These are phyloP conservation scores for Senecio squalidus DNA, from an alignment of 140 eudicot species.

Conservation along the genomic window DNA sequence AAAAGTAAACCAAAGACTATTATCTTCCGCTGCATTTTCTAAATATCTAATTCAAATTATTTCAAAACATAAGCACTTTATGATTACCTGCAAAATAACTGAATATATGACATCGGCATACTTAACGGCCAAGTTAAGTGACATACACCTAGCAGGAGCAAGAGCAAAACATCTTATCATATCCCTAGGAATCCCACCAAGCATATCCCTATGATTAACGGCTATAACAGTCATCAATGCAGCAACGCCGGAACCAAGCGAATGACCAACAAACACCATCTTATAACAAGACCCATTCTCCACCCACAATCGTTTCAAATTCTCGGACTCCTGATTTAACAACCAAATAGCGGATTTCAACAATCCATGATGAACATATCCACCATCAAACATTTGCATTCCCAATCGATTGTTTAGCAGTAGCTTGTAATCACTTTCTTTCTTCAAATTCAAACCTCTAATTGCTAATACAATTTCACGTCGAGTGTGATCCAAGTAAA, in stretches of 20 bases:
- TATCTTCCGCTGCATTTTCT: too few species aligned
- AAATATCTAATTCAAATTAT: too few species aligned
- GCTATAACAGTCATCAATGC: conserved; percentile 56
- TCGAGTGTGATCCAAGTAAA: conserved; percentile 53
- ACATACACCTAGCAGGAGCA: conserved; percentile 55
- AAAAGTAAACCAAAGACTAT: too few species aligned
- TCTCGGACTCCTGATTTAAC: conserved; percentile 53
- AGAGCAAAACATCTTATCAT: conserved; percentile 35
- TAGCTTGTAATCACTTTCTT: conserved; percentile 54
- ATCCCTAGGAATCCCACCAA: conserved; percentile 42
- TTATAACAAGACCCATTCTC: conserved; percentile 50
- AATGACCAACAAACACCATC: conserved; percentile 79
- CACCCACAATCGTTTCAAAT: conserved; percentile 43
- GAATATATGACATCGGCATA: conserved; percentile 55
- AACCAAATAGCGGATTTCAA: conserved; percentile 72
- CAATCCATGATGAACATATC: conserved; percentile 76
- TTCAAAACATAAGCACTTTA: too few species aligned
- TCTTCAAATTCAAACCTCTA: conserved; percentile 57
- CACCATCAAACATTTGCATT: conserved; percentile 72
- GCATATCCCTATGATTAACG: conserved; percentile 37
- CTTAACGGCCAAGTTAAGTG: conserved; percentile 54
- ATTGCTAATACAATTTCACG: conserved; percentile 59
- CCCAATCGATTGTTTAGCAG: conserved; percentile 54
- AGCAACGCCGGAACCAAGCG: conserved; percentile 81
- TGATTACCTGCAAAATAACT: conserved; percentile 38